These are phyloP conservation scores for Citrullus amarus DNA, from an alignment of 306 rosid genomes.

Conservation along the genomic window DNA sequence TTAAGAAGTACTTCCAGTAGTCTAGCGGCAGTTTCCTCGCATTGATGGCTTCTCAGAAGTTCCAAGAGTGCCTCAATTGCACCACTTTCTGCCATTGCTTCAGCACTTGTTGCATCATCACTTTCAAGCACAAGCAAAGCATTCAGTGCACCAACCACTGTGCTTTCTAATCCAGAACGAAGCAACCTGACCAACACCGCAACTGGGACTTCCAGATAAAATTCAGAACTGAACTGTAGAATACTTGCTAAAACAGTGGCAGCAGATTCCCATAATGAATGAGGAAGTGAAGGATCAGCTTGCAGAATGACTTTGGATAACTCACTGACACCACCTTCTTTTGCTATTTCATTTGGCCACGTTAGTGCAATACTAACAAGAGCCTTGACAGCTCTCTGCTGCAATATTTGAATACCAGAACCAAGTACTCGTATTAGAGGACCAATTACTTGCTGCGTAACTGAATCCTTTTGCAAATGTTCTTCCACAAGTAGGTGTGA, in stretches of 20 bases:
- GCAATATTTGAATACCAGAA: conserved; percentile 83
- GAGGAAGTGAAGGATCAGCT: conserved; percentile 92
- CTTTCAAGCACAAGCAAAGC: conserved; percentile 94
- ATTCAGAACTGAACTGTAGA: conserved; percentile 96
- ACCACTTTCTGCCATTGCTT: conserved; percentile 99
- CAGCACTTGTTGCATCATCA: conserved; percentile 90
- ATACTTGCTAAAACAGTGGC: conserved; percentile 88
- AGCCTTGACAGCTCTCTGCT: conserved; percentile 98
- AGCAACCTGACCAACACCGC: conserved; percentile 96
- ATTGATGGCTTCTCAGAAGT: conserved; percentile 86
- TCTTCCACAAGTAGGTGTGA: conserved; percentile 85
- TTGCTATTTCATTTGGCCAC: conserved; percentile 98
- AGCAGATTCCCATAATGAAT: conserved; percentile 95
- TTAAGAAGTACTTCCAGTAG: conserved; percentile 86
- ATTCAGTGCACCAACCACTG: conserved; percentile 78
- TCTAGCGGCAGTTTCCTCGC: conserved; percentile 92
- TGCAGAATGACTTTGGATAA: conserved; percentile 87
- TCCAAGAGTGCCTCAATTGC: conserved; percentile 98
- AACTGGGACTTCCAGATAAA: conserved; percentile 90
- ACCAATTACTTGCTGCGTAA: conserved; percentile 77
- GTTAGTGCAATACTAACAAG: conserved; percentile 82
- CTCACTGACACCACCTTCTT: conserved; percentile 88
- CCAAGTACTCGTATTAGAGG: conserved; percentile 84
- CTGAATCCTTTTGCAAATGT: conserved; percentile 80
- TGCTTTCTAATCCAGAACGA: conserved; percentile 86